These are phyloP conservation scores for Alloascoidea africana DNA, from an alignment of 805 yeast species.

Conservation along the genomic window DNA sequence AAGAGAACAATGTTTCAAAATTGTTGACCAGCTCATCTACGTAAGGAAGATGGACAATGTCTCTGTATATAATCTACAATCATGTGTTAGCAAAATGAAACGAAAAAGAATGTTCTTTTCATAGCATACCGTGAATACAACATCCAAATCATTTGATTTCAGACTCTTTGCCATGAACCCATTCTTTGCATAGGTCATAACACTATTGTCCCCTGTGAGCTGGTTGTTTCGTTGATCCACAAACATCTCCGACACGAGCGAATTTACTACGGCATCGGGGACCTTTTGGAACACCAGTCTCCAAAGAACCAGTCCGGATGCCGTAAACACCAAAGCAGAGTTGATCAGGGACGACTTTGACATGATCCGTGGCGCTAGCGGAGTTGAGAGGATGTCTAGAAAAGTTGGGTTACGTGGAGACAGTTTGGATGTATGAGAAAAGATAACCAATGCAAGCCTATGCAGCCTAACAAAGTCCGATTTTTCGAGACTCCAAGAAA, in stretches of 20 bases:
- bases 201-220: conserved; percentile 12
- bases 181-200: conserved; percentile 18
- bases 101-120: background rate
- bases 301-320: conserved; percentile 38
- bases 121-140: conserved; percentile 19
- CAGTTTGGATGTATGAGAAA: too few relatives aligned
- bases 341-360: conserved; percentile 25
- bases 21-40: conserved; percentile 18
- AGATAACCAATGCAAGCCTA: too few relatives aligned
- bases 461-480: too few relatives aligned
- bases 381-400: too few relatives aligned
- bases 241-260: conserved; percentile 32
- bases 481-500: too few relatives aligned
- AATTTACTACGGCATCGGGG: conserved; percentile 26
- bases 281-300: conserved; percentile 25
- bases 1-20: conserved; percentile 16
- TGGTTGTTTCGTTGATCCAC: conserved; percentile 21
- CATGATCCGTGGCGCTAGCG: too few relatives aligned
- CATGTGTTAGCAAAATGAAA: background rate
- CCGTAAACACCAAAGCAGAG: conserved; percentile 31
- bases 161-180: conserved; percentile 30
- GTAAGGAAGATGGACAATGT: conserved; percentile 18
- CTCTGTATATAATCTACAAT: conserved; percentile 15
- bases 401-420: too few relatives aligned
- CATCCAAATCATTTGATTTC: conserved; percentile 24